Conservation (phyloP, 495 filamentous ascomycete genomes). For the Staphylotrichum tortipilum region DNA sequence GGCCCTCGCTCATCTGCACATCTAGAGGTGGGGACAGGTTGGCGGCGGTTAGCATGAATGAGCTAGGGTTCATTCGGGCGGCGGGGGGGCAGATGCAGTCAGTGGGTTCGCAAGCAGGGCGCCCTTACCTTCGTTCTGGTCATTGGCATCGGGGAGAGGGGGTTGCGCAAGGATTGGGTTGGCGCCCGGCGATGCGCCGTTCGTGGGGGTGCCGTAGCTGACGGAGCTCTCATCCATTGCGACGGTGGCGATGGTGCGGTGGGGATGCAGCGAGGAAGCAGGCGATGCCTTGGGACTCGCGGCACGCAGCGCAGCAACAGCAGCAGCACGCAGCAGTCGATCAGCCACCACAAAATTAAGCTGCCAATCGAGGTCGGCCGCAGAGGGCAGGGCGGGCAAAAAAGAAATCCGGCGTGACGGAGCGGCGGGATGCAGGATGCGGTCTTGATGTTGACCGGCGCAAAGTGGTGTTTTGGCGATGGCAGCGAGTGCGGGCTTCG, state of each 20-base stretch:
- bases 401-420: background rate
- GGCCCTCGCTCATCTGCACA: slow-evolving; percentile 47
- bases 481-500: slow-evolving; percentile 12
- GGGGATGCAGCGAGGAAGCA: slow-evolving; percentile 7
- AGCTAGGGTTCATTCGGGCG: too few species aligned
- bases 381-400: background rate
- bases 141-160: slow-evolving; percentile 31
- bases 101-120: background rate
- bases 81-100: too few species aligned
- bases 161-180: slow-evolving; percentile 47
- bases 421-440: background rate
- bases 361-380: background rate
- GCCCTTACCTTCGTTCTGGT: slow-evolving; percentile 27
- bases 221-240: slow-evolving; percentile 49
- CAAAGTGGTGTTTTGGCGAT: slow-evolving; percentile 13
- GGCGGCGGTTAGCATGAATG: too few species aligned
- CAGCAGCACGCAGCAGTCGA: too few species aligned
- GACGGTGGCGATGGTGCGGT: slow-evolving; percentile 17
- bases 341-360: background rate
- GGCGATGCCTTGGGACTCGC: too few species aligned
- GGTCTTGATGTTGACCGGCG: slow-evolving; percentile 8
- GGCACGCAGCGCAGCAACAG: too few species aligned
- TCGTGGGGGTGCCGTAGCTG: slow-evolving; percentile 46
- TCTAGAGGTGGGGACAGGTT: slow-evolving; percentile 24
- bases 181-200: slow-evolving; percentile 41